Conservation (phyloP, 169 alveolate species). For the Cryptosporidium parvum region DNA sequence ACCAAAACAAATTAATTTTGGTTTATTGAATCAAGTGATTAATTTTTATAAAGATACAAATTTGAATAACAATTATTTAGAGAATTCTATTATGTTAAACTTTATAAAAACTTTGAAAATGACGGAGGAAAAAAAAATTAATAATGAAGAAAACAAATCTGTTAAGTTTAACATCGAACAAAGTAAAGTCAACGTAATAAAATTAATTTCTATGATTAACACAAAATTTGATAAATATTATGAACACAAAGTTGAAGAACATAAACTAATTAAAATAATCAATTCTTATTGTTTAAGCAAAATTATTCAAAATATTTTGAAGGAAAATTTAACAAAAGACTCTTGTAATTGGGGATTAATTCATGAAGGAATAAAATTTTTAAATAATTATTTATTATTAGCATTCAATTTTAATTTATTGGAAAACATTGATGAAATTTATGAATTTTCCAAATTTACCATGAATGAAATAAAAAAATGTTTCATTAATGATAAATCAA, state of each 20-base stretch:
- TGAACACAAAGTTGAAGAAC: not conserved
- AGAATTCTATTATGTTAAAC: not conserved
- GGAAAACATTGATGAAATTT: not conserved
- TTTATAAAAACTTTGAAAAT: not conserved
- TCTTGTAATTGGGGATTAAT: conserved; percentile 14
- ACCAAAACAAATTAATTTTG: not conserved
- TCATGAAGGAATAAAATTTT: conserved; percentile 20
- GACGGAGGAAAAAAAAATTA: not conserved
- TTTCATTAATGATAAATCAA: not conserved
- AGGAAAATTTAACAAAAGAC: conserved; percentile 7
- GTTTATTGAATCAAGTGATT: not conserved
- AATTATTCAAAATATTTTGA: conserved; percentile 3
- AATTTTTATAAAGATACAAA: not conserved
- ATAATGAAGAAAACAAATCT: not conserved
- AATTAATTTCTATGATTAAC: not conserved
- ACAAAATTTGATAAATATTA: not conserved
- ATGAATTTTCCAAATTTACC: conserved; percentile 6
- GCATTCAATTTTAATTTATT: not conserved
- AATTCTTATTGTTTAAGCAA: not conserved
- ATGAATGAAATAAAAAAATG: conserved; percentile 5
- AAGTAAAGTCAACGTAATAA: not conserved
- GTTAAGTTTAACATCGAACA: not conserved
- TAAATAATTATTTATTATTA: conserved; percentile 42
- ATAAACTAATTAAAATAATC: conserved; percentile 6
- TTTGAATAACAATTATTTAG: not conserved